Conservation (phyloP, 2,329 filamentous ascomycete genomes). For the Truncatella angustata region DNA sequence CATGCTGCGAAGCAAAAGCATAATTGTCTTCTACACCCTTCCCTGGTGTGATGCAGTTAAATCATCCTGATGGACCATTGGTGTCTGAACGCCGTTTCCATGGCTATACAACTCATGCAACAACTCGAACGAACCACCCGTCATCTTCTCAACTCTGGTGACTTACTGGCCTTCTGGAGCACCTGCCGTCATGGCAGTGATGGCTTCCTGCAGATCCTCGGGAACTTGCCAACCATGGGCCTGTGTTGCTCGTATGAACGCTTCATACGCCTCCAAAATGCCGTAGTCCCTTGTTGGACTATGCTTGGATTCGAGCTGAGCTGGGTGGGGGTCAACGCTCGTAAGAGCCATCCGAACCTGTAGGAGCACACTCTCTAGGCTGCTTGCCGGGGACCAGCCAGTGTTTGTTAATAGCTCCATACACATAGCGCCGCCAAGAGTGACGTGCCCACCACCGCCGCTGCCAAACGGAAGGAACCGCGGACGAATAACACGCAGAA, state of each 20-base stretch:
- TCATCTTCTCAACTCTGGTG: no score
- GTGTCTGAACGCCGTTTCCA: no score
- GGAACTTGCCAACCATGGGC: slow-evolving; percentile 75
- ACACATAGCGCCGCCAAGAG: slow-evolving; percentile 75
- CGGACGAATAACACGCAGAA: slow-evolving; percentile 79
- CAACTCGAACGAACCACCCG: no score
- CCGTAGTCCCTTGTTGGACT: slow-evolving; percentile 52
- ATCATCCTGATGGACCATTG: no score
- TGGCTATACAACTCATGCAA: no score
- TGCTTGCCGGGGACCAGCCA: slow-evolving; percentile 73
- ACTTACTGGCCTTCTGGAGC: background rate
- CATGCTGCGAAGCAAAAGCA: no score
- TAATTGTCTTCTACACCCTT: no score
- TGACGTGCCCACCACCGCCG: slow-evolving; percentile 85
- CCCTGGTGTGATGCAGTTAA: no score
- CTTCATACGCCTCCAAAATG: slow-evolving; percentile 68
- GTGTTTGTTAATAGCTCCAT: slow-evolving; percentile 83
- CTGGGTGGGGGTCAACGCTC: slow-evolving; percentile 66
- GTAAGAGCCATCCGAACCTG: slow-evolving; percentile 78
- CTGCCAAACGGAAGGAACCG: slow-evolving; percentile 69
- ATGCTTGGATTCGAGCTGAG: slow-evolving; percentile 52
- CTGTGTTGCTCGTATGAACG: slow-evolving; percentile 66
- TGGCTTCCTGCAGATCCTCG: slow-evolving; percentile 49
- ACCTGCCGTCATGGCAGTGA: background rate
- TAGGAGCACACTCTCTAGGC: slow-evolving; percentile 76